Percentiles rank a stretch among this genome's conserved stretches.
Evolutionary conservation across 495 filamentous ascomycete species (phyloP).

Genomic region (Trichocladium uniseriatum): DNA sequence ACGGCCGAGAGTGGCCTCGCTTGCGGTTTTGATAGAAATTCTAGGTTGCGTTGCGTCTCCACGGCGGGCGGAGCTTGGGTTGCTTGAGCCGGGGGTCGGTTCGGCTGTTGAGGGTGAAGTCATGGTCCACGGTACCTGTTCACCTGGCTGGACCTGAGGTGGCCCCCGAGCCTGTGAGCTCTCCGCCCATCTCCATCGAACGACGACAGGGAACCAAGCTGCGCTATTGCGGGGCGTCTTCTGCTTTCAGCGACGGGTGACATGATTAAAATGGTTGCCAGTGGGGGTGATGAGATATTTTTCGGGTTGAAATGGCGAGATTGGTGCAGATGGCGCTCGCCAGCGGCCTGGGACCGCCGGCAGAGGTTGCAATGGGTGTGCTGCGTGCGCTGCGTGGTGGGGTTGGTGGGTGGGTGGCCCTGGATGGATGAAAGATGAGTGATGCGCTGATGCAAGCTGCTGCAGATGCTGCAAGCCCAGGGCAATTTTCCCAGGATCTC

Average conservation of each 20-base stretch:
- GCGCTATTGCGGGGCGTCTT: constrained; percentile 12
- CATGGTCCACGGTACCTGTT: neutral
- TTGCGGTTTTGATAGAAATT: constrained; percentile 15
- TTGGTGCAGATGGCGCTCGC: neutral
- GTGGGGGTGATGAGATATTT: constrained; percentile 5
- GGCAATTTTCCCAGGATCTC: constrained; percentile 15
- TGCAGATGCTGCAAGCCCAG: constrained; percentile 11
- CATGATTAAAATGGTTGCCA: constrained; percentile 10
- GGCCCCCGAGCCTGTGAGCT: neutral
- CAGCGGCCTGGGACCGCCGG: neutral
- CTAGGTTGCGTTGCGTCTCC: too few species aligned
- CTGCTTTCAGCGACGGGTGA: constrained; percentile 14
- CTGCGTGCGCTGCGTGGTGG: constrained; percentile 3
- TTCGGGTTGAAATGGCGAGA: neutral
- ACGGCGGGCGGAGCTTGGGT: too few species aligned
- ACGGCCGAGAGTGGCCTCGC: neutral
- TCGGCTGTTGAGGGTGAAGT: neutral
- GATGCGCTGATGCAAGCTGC: constrained; percentile 12
- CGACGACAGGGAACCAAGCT: constrained; percentile 4
- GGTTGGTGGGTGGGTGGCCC: constrained; percentile 4
- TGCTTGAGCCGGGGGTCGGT: too few species aligned
- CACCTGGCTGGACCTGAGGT: neutral
- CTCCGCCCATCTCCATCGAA: constrained; percentile 2
- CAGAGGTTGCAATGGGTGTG: too few species aligned
- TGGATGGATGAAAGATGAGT: neutral